Base-by-base conservation (phyloP, 2,329 filamentous ascomycete genomes). In the Massarina eburnea region DNA sequence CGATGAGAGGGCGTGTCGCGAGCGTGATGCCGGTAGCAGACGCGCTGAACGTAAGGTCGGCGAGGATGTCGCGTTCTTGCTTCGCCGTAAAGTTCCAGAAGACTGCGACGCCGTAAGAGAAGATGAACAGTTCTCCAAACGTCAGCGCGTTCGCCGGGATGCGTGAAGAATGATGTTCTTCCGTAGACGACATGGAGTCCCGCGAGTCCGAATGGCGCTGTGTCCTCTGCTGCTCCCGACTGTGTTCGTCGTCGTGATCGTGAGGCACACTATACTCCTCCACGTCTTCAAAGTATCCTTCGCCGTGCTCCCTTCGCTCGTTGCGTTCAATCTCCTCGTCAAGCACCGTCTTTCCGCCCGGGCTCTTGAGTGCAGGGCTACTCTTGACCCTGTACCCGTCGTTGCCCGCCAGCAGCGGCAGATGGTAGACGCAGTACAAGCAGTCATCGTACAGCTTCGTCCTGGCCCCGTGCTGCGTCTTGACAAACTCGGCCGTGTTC, bases 391-490 rank as follows among this genome's bases (percentile, higher is more conserved):
- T 80, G 69, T 91, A 96, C 1, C 94, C 92, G 39, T 95, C 91
- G 37, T 78, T 83, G 1, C 92, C 94, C 2, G 89, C 87, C 43
- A 97, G 77, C 14, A 99, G 75, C 4, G 94, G 94, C 22, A 96
- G 75, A 66, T 96, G 91, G 70, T 99, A 99, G 38, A 96, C 92
- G 20, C 86, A 89, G 67, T 99, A 99, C 19, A 99, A 76, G 65
- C 94, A 99, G 70, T 99, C 94, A 69, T 99, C 94, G 71, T 99
- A 99, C 4, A 97, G 79, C 72, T 99, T 99, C 12, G 92, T 95
- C 72, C 91, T 87, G 1, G 91, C 92, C 24, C 88, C 85, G 72
- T 99, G 94, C 61, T 86, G 86, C 54, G 89, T 88, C 58, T 88
- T 86, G 50, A 96, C 77, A 66, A 99, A 99, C 26, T 89, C 83